Conservation (phyloP, 2,329 filamentous ascomycete species). For the Penicillium sp. region DNA sequence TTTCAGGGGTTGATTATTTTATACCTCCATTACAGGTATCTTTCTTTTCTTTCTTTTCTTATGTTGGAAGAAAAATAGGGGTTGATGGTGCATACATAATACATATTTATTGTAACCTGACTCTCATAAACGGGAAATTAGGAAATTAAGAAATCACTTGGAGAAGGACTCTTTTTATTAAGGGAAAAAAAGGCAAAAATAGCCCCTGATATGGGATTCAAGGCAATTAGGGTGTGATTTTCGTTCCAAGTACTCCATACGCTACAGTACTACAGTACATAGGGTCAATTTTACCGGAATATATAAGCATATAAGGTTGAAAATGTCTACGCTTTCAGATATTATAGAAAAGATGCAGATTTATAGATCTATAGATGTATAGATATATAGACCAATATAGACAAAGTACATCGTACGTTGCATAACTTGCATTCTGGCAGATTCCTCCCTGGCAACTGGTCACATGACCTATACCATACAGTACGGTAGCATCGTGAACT, state of each 20-base stretch:
- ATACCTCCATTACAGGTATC: neutral
- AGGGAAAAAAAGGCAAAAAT: neutral
- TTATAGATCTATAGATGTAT: neutral
- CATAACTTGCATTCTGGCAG: conserved; percentile 3
- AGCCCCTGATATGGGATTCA: conserved; percentile 2
- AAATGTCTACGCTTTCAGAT: neutral
- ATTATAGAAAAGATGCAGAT: neutral
- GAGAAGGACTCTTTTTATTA: neutral
- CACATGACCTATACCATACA: conserved; percentile 11
- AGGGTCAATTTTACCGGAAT: neutral
- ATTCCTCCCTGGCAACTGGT: conserved; percentile 11
- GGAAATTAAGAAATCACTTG: neutral
- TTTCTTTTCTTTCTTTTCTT: neutral
- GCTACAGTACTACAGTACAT: neutral
- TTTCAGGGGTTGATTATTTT: neutral
- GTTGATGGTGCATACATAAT: neutral
- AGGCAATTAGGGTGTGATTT: neutral
- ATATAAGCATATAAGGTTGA: neutral
- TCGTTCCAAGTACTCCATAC: neutral
- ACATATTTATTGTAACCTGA: neutral
- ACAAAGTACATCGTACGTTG: neutral
- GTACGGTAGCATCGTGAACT: conserved; percentile 1
- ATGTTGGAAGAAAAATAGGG: neutral
- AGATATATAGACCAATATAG: neutral
- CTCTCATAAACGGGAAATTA: neutral